Evolutionary conservation across 2,329 filamentous ascomycete species (phyloP).

Genomic region (Colletotrichum chrysophilum): DNA sequence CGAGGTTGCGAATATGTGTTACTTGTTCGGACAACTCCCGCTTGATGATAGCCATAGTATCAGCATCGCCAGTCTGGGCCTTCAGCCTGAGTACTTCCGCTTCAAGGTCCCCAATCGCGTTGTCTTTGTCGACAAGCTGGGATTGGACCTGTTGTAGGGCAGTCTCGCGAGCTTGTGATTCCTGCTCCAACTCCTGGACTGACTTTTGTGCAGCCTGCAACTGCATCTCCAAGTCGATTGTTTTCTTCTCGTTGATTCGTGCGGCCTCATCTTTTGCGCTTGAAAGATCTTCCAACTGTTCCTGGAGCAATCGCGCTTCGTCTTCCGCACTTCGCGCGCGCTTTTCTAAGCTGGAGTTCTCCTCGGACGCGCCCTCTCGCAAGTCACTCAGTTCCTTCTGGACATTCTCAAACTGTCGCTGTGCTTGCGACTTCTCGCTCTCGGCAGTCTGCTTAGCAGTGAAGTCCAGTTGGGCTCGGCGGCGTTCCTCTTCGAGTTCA

Average conservation of each 20-base stretch:
- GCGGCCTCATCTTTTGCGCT: constrained; percentile 72
- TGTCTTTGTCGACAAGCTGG: constrained; percentile 72
- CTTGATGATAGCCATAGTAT: constrained; percentile 85
- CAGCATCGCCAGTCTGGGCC: constrained; percentile 84
- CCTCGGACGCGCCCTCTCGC: constrained; percentile 54
- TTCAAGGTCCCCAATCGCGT: constrained; percentile 76
- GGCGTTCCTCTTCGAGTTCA: constrained; percentile 80
- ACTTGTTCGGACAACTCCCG: constrained; percentile 91
- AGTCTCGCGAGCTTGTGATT: constrained; percentile 60
- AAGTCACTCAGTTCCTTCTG: constrained; percentile 58
- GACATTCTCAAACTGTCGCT: constrained; percentile 54
- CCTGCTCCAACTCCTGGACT: constrained; percentile 64
- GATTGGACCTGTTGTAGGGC: constrained; percentile 67
- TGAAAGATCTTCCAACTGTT: constrained; percentile 78
- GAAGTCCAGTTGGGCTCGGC: constrained; percentile 86
- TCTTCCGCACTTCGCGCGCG: constrained; percentile 75
- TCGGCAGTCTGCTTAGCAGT: constrained; percentile 68
- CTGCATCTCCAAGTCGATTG: constrained; percentile 59
- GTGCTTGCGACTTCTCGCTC: constrained; percentile 54
- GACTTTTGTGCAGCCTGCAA: constrained; percentile 50
- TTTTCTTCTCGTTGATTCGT: constrained; percentile 61
- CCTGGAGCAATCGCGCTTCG: constrained; percentile 74
- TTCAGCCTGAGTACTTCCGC: constrained; percentile 84
- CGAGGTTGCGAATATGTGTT: constrained; percentile 84
- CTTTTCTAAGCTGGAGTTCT: constrained; percentile 71